Percentiles rank a stretch among this genome's conserved stretches.
phyloP scores from a whole-genome alignment of 192 early-diverging fungal genomes.

The Gonapodya prolifera region DNA sequence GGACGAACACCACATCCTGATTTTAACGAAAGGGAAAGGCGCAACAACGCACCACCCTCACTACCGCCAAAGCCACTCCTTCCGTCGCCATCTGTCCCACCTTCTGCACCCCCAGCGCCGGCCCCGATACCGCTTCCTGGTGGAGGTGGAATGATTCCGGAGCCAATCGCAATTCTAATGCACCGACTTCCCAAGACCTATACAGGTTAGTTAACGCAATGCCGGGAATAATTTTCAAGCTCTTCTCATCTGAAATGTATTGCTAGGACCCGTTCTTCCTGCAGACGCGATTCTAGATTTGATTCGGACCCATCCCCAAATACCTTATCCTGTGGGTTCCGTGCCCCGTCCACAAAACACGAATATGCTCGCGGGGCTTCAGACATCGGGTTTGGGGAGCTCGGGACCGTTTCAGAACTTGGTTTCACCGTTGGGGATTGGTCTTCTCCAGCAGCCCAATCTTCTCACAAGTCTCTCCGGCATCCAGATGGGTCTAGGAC shows the following conservation, averaged over 20 bases:
- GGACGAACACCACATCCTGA: not conserved
- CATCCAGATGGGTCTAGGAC: not conserved
- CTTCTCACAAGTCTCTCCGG: not conserved
- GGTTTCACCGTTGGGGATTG: not conserved
- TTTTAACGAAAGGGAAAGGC: not conserved
- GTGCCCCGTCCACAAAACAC: not conserved
- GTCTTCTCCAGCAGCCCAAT: not conserved
- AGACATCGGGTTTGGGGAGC: not conserved
- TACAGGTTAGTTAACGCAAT: not conserved
- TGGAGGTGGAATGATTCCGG: not conserved
- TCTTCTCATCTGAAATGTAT: not conserved
- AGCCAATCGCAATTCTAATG: not conserved
- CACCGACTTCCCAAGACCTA: not conserved
- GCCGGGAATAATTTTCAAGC: not conserved
- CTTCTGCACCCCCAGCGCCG: not conserved
- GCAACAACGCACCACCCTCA: not conserved
- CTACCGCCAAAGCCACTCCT: not conserved
- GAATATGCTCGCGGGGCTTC: not conserved
- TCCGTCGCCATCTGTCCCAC: not conserved
- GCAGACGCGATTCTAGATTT: not conserved
- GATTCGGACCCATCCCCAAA: not conserved
- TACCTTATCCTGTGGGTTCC: not conserved
- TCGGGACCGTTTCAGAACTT: not conserved
- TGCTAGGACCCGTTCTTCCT: not conserved
- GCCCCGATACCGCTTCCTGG: not conserved